A percentile compares a stretch with the other conserved stretches of the same genome.
Conservation (phyloP, 2,329 filamentous ascomycete genomes). For the Neonectria magnoliae region DNA sequence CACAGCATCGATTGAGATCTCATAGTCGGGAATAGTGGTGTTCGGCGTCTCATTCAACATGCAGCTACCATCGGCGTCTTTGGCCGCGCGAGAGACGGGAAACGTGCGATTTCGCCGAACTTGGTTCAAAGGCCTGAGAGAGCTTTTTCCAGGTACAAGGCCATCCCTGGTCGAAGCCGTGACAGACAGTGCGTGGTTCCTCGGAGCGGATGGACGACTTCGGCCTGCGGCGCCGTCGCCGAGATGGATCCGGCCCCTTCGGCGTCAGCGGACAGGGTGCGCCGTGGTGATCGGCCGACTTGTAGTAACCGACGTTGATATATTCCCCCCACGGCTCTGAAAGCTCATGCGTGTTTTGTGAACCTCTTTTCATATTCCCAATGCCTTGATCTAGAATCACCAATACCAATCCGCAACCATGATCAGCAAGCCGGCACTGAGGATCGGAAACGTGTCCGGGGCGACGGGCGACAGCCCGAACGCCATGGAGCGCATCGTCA, state of each 20-base stretch:
- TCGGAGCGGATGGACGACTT: background rate
- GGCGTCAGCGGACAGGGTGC: background rate
- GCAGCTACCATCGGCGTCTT: background rate
- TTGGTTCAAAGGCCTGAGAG: background rate
- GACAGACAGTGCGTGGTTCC: background rate
- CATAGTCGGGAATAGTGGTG: background rate
- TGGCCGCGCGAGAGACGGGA: background rate
- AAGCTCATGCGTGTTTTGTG: background rate
- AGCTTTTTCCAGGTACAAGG: background rate
- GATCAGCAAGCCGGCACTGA: constrained; percentile 43
- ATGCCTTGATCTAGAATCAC: background rate
- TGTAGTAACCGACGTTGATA: background rate
- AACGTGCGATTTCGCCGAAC: background rate
- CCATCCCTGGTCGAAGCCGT: no score
- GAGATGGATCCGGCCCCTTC: background rate
- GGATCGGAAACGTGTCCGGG: constrained; percentile 49
- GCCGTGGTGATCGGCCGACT: background rate
- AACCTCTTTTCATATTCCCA: background rate
- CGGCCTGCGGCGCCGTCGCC: background rate
- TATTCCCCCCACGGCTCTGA: background rate
- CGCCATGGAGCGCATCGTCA: constrained; percentile 47
- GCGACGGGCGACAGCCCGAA: constrained; percentile 48
- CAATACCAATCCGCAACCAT: constrained; percentile 25
- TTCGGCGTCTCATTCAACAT: background rate
- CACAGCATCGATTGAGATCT: background rate